These are phyloP conservation scores for Toxicodendron radicans DNA, from an alignment of 345 rosid genomes.

Conservation along the genomic window DNA sequence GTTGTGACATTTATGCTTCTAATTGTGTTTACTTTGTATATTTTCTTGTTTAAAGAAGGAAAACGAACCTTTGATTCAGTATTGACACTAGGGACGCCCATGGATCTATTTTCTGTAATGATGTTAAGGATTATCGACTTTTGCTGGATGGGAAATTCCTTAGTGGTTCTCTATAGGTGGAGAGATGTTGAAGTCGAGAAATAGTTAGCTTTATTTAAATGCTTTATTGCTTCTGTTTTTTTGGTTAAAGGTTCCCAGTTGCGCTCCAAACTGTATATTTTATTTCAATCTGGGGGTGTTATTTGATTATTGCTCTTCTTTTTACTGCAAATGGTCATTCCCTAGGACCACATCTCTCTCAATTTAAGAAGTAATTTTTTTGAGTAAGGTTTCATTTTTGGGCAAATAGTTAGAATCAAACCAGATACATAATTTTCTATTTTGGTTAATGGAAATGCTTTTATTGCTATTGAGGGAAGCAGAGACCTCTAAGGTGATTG, in stretches of 20 bases:
- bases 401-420: not conserved
- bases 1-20: not conserved
- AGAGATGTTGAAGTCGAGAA: not conserved
- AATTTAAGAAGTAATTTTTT: not conserved
- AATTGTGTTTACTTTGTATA: not conserved
- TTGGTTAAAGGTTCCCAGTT: not conserved
- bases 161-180: not conserved
- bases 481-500: not conserved
- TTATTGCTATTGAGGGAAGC: not conserved
- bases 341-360: not conserved
- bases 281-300: not conserved
- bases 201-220: not conserved
- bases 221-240: not conserved
- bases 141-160: not conserved
- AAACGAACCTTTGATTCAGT: not conserved
- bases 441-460: not conserved
- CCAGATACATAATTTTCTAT: not conserved
- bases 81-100: not conserved
- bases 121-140: not conserved
- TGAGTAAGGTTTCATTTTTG: not conserved
- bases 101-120: not conserved
- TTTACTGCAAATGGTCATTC: not conserved
- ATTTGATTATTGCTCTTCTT: not conserved
- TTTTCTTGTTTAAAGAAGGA: not conserved
- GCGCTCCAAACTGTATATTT: not conserved